Evolutionary conservation across 75 land plant species (phyloP).

Genomic region (Picea sitchensis): DNA sequence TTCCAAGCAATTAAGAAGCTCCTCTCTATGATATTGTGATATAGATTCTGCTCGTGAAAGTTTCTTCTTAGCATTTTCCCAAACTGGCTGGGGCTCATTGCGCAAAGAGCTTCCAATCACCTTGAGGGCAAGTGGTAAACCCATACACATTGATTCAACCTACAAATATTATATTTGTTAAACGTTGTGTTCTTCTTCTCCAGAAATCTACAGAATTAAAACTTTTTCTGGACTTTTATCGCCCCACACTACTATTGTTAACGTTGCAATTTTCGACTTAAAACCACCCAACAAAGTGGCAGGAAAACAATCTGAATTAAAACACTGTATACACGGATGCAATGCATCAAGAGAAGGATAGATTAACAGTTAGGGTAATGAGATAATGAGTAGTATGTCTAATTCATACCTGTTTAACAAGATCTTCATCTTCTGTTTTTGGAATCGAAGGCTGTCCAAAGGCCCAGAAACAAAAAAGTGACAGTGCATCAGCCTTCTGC

Average conservation of each 20-base stretch:
- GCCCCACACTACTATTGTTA: too few relatives aligned
- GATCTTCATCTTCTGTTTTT: background rate
- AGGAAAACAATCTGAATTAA: too few relatives aligned
- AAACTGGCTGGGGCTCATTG: background rate
- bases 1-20: background rate
- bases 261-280: too few relatives aligned
- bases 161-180: background rate
- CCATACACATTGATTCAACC: background rate
- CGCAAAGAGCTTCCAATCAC: background rate
- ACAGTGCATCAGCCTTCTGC: conserved; percentile 37
- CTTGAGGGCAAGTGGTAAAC: conserved; percentile 8
- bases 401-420: conserved; percentile 3
- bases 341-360: too few relatives aligned
- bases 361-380: too few relatives aligned
- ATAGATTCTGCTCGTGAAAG: background rate
- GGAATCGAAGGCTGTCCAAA: conserved; percentile 40
- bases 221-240: too few relatives aligned
- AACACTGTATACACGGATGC: too few relatives aligned
- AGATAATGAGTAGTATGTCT: too few relatives aligned
- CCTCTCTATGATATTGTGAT: background rate
- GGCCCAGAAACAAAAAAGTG: conserved; percentile 44
- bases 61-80: background rate
- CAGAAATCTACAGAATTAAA: too few relatives aligned
- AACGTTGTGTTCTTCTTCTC: too few relatives aligned
- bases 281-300: too few relatives aligned